Percentiles rank a stretch among this genome's conserved stretches.
Evolutionary conservation across 192 early-diverging fungal species (phyloP).

Genomic region (Podila horticola): DNA sequence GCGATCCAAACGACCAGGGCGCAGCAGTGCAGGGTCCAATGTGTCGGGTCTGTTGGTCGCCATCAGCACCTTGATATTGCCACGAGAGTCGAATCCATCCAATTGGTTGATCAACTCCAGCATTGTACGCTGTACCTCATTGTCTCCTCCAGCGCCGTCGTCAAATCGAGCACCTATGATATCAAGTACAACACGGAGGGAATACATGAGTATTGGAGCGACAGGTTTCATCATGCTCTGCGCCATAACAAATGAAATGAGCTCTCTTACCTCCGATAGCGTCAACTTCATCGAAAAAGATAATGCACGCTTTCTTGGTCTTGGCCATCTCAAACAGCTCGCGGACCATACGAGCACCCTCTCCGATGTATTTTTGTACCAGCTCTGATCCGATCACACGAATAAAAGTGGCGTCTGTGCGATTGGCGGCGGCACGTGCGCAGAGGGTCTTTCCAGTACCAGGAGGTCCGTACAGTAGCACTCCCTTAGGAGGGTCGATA

Average conservation of each 20-base stretch:
- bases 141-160: conserved; percentile 99
- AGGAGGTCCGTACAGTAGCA: conserved; percentile 94
- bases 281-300: conserved; percentile 99
- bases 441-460: conserved; percentile 99
- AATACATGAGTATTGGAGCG: conserved; percentile 24
- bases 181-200: background rate
- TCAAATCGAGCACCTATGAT: conserved; percentile 86
- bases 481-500: conserved; percentile 99
- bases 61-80: conserved; percentile 99
- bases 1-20: conserved; percentile 97
- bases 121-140: conserved; percentile 99
- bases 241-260: background rate
- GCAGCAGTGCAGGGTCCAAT: conserved; percentile 95
- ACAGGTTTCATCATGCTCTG: no score
- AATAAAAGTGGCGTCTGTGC: conserved; percentile 99
- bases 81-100: conserved; percentile 99
- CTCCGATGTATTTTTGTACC: conserved; percentile 99
- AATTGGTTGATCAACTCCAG: conserved; percentile 99
- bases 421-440: conserved; percentile 98
- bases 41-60: conserved; percentile 98
- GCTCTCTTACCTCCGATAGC: conserved; percentile 84
- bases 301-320: conserved; percentile 99
- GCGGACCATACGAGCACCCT: conserved; percentile 98
- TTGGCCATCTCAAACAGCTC: conserved; percentile 99
- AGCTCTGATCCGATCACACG: conserved; percentile 99